Percentiles rank a stretch among this genome's conserved stretches.
phyloP scores from a whole-genome alignment of 257 asterid species.

The Linderniella brevidens region DNA sequence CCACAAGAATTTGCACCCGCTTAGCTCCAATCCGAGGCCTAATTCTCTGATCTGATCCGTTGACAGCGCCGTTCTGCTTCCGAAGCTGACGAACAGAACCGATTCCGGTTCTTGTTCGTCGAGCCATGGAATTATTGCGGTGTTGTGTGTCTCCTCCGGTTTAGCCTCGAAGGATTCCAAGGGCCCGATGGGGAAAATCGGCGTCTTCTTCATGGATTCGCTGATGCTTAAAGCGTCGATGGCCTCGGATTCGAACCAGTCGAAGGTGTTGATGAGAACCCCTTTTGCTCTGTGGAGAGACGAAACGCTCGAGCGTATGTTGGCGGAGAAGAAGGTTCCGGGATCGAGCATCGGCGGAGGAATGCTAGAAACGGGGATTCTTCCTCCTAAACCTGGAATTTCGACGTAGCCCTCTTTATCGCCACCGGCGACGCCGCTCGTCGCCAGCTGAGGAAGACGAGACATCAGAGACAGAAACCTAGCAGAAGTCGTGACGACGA shows the following conservation, averaged over 20 bases:
- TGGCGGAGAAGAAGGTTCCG: slow-evolving; percentile 12
- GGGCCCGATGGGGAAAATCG: slow-evolving; percentile 29
- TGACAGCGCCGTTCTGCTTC: slow-evolving; percentile 29
- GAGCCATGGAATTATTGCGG: slow-evolving; percentile 26
- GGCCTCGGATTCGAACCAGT: slow-evolving; percentile 20
- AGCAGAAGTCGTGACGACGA: slow-evolving; percentile 21
- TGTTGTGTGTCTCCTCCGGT: too few species aligned
- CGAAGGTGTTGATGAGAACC: slow-evolving; percentile 26
- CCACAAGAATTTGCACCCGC: slow-evolving; percentile 28
- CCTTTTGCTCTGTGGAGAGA: slow-evolving; percentile 15
- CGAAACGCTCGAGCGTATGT: slow-evolving; percentile 11
- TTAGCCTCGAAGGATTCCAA: slow-evolving; percentile 8
- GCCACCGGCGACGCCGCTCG: neutral
- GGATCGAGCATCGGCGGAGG: slow-evolving; percentile 30
- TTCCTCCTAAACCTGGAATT: slow-evolving; percentile 21
- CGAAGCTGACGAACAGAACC: slow-evolving; percentile 31
- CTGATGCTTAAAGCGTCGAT: slow-evolving; percentile 13
- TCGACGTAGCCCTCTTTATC: neutral
- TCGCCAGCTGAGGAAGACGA: slow-evolving; percentile 15
- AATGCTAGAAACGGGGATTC: slow-evolving; percentile 17
- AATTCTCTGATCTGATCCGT: slow-evolving; percentile 22
- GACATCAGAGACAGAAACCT: slow-evolving; percentile 23
- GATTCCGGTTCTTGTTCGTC: slow-evolving; percentile 22
- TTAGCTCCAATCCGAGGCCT: slow-evolving; percentile 18
- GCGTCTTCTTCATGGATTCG: neutral